Evolutionary conservation across 164 flowering plant genomes (phyloP).

Genomic region (Chloranthus sessilifolius): DNA sequence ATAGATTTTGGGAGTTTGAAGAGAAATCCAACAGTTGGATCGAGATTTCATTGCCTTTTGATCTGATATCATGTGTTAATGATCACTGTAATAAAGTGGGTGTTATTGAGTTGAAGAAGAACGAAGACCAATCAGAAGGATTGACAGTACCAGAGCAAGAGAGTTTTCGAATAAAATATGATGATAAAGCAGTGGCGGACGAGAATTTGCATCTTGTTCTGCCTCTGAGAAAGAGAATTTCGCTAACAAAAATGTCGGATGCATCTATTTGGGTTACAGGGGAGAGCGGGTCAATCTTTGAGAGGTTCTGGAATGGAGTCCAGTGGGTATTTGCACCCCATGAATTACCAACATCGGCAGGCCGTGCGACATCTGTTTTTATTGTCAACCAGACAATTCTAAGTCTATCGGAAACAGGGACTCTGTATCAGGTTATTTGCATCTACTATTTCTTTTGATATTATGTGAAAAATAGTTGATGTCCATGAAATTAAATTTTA

Average conservation of each 20-base stretch:
- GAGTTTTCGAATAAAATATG: slow-evolving; percentile 12
- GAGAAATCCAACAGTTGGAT: slow-evolving; percentile 68
- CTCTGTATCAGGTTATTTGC: slow-evolving; percentile 62
- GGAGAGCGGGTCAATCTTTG: slow-evolving; percentile 76
- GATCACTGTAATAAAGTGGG: slow-evolving; percentile 59
- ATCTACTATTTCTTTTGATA: no score
- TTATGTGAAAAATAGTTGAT: neutral
- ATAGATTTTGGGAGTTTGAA: slow-evolving; percentile 60
- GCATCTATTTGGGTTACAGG: slow-evolving; percentile 78
- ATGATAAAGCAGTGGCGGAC: slow-evolving; percentile 9
- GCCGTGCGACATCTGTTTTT: slow-evolving; percentile 52
- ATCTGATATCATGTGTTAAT: slow-evolving; percentile 58
- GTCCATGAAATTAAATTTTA: neutral
- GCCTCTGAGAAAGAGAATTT: slow-evolving; percentile 54
- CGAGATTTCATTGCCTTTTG: slow-evolving; percentile 62
- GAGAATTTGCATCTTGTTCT: slow-evolving; percentile 23
- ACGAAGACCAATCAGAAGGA: slow-evolving; percentile 9
- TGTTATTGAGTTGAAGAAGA: slow-evolving; percentile 22
- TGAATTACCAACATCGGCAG: slow-evolving; percentile 53
- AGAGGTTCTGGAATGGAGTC: slow-evolving; percentile 91
- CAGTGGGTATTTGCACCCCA: slow-evolving; percentile 91
- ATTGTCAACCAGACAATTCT: slow-evolving; percentile 66
- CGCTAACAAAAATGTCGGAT: slow-evolving; percentile 64
- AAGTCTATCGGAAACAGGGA: slow-evolving; percentile 61
- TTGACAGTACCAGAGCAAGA: slow-evolving; percentile 5